A percentile compares a stretch with the other conserved stretches of the same genome.
These are phyloP conservation scores for Hemisphaericaspora xylofermentans DNA, from an alignment of 1,139 yeast species.

Conservation along the genomic window DNA sequence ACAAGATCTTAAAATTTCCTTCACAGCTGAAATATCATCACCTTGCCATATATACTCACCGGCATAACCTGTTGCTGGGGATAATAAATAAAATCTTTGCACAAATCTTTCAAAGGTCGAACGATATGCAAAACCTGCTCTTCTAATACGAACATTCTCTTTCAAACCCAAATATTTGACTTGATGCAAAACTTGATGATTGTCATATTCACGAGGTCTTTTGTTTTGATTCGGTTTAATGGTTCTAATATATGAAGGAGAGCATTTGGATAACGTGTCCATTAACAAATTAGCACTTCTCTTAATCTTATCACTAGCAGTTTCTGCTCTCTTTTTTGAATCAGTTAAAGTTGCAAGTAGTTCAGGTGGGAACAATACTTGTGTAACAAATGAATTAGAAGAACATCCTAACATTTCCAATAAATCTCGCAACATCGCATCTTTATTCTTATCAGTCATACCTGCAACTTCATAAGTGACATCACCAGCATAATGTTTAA, in stretches of 20 bases:
- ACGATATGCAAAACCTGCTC: conserved; percentile 99
- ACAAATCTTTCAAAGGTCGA: conserved; percentile 96
- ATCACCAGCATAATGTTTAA: conserved; percentile 98
- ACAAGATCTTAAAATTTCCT: conserved; percentile 75
- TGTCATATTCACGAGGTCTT: conserved; percentile 87
- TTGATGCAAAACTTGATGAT: conserved; percentile 89
- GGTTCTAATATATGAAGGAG: conserved; percentile 96
- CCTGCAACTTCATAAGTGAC: conserved; percentile 88
- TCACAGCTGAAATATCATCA: conserved; percentile 77
- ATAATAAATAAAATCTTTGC: conserved; percentile 88
- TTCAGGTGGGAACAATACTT: conserved; percentile 70
- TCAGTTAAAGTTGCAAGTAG: conserved; percentile 59
- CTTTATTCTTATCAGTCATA: conserved; percentile 97
- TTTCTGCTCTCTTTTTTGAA: conserved; percentile 84
- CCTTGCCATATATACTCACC: conserved; percentile 98
- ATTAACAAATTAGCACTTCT: conserved; percentile 88
- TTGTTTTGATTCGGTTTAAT: conserved; percentile 96
- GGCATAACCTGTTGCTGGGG: conserved; percentile 91
- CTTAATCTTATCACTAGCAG: conserved; percentile 96
- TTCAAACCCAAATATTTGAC: conserved; percentile 93
- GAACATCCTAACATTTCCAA: conserved; percentile 77
- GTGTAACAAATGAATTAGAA: conserved; percentile 59
- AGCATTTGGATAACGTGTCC: conserved; percentile 82
- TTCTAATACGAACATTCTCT: conserved; percentile 94
- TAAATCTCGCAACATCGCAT: conserved; percentile 85